Conservation (phyloP, 2,329 filamentous ascomycete species). For the Gnomoniopsis smithogilvyi region DNA sequence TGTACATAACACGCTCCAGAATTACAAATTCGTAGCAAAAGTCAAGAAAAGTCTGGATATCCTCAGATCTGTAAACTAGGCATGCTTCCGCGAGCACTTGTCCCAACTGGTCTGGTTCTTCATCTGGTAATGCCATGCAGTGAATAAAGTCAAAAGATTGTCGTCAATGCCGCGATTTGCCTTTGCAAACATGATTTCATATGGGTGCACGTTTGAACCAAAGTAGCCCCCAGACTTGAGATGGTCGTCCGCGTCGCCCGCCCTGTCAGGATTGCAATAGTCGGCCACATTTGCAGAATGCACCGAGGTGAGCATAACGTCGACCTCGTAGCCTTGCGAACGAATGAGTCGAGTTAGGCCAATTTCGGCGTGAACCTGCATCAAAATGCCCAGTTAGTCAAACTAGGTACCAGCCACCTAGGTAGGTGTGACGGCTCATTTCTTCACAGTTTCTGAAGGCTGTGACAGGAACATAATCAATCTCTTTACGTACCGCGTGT, state of each 20-base stretch:
- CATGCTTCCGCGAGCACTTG: not conserved
- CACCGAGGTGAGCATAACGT: conserved; percentile 28
- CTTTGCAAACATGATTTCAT: conserved; percentile 13
- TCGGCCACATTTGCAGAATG: conserved; percentile 7
- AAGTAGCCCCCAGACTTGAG: conserved; percentile 5
- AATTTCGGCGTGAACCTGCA: conserved; percentile 24
- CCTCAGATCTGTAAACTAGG: too few species aligned
- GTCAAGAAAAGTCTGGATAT: too few species aligned
- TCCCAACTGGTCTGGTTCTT: conserved; percentile 1
- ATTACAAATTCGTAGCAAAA: too few species aligned
- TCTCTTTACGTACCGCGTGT: not conserved
- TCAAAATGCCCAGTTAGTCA: not conserved
- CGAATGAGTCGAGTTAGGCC: conserved; percentile 24
- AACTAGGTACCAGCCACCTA: not conserved
- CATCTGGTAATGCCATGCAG: conserved; percentile 26
- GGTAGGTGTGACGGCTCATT: not conserved
- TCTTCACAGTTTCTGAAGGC: not conserved
- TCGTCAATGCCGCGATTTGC: conserved; percentile 19
- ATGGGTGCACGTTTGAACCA: conserved; percentile 12
- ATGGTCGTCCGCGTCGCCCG: not conserved
- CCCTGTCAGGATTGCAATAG: conserved; percentile 8
- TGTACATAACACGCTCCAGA: too few species aligned
- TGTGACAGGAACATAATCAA: not conserved
- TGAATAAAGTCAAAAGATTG: conserved; percentile 24
- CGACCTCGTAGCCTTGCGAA: conserved; percentile 28